phyloP scores from a whole-genome alignment of 2,329 filamentous ascomycete species.

The Aspergillus spinulosporus region DNA sequence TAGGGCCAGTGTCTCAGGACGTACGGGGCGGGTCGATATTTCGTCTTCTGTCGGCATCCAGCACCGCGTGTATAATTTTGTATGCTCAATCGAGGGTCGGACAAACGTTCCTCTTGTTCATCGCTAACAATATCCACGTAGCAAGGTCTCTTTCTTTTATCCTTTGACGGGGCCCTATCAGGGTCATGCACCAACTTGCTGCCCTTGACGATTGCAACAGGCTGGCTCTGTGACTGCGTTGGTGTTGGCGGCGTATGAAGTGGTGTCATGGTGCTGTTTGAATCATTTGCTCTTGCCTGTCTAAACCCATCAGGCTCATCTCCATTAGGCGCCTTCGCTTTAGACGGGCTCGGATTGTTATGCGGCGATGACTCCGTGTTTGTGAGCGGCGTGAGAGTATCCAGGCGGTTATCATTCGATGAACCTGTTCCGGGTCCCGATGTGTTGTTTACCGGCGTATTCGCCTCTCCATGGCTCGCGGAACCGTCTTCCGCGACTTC shows the following conservation, averaged over 20 bases:
- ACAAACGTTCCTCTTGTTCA: slow-evolving; percentile 64
- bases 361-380: slow-evolving; percentile 65
- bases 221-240: slow-evolving; percentile 52
- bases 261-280: slow-evolving; percentile 40
- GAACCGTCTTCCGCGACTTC: slow-evolving; percentile 67
- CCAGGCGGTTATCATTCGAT: slow-evolving; percentile 53
- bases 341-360: slow-evolving; percentile 58
- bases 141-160: slow-evolving; percentile 54
- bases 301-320: slow-evolving; percentile 28
- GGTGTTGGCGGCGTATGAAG: slow-evolving; percentile 47
- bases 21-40: slow-evolving; percentile 75
- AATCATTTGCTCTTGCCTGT: slow-evolving; percentile 27
- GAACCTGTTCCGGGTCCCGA: slow-evolving; percentile 56
- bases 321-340: slow-evolving; percentile 42
- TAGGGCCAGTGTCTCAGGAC: slow-evolving; percentile 78
- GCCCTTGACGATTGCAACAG: slow-evolving; percentile 55
- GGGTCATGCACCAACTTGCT: slow-evolving; percentile 64
- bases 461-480: slow-evolving; percentile 69
- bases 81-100: slow-evolving; percentile 77
- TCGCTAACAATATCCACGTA: slow-evolving; percentile 53
- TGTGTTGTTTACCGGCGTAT: slow-evolving; percentile 70
- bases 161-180: slow-evolving; percentile 56
- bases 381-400: slow-evolving; percentile 65
- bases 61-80: slow-evolving; percentile 61
- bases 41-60: slow-evolving; percentile 66